Conservation (phyloP, 2,329 filamentous ascomycete species). For the Leptoxyphium fumago region DNA sequence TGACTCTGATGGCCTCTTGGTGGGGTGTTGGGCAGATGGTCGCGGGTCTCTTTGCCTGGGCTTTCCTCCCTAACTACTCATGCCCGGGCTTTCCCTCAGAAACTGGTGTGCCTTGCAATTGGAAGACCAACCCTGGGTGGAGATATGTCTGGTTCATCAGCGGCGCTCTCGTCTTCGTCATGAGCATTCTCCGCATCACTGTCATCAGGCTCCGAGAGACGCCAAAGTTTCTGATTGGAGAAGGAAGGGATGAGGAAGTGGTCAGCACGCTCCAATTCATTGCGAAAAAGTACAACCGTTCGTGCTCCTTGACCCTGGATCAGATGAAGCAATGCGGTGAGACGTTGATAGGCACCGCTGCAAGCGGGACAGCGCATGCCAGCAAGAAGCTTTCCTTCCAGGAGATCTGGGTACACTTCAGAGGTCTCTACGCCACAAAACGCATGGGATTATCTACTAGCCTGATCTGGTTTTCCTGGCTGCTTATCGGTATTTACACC, state of each 20-base stretch:
- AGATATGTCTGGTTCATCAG: slow-evolving; percentile 41
- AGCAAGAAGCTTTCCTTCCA: slow-evolving; percentile 23
- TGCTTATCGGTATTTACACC: not conserved
- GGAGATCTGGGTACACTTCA: slow-evolving; percentile 39
- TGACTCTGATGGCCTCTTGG: slow-evolving; percentile 47
- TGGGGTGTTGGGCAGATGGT: slow-evolving; percentile 39
- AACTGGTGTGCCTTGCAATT: slow-evolving; percentile 31
- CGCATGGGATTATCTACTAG: slow-evolving; percentile 46
- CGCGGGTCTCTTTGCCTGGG: slow-evolving; percentile 41
- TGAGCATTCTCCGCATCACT: slow-evolving; percentile 38
- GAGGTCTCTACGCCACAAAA: slow-evolving; percentile 48
- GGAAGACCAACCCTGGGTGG: slow-evolving; percentile 41
- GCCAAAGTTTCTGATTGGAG: slow-evolving; percentile 40
- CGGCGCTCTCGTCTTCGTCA: slow-evolving; percentile 39
- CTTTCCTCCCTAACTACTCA: slow-evolving; percentile 35
- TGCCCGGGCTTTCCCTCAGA: slow-evolving; percentile 25
- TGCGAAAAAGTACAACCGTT: slow-evolving; percentile 37
- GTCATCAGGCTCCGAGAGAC: slow-evolving; percentile 41
- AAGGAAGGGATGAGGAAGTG: slow-evolving; percentile 38
- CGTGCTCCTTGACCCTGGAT: slow-evolving; percentile 37
- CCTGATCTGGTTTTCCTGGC: slow-evolving; percentile 56
- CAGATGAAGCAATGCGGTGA: slow-evolving; percentile 32
- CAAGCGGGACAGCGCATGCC: slow-evolving; percentile 14
- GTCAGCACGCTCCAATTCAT: slow-evolving; percentile 35
- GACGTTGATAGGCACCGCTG: slow-evolving; percentile 8